Evolutionary conservation across 2,329 filamentous ascomycete species (phyloP), one percentile per base, ranked within the genome.

Genomic region (Alternaria rosae): DNA sequence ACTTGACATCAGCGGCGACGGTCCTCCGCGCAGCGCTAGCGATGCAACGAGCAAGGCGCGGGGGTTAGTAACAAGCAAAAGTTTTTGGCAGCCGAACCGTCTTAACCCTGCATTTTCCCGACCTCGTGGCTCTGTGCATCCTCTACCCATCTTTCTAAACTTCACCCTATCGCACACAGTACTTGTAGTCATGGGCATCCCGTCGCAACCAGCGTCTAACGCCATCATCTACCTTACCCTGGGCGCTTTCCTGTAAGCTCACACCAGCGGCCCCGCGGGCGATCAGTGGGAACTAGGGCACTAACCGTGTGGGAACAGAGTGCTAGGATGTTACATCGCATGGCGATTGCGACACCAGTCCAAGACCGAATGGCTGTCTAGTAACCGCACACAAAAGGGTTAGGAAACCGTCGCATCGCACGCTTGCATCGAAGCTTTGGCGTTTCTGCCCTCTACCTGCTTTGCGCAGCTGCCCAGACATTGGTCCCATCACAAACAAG

Each of bases 331-430:
- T 65, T 83, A 77, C 68, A 78, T 88, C 63, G 86, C 86, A 66
- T 88, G 84, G 83, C 80, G 80, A 68, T 80, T 86, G 69, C 84
- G 86, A 71, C 80, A 85, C 65, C 89, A 93, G 82, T 83, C 86
- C 67, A 91, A 90, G 80, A 84, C 85, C 62, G 87, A 93, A 73
- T 93, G 91, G 79, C 83, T 94, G 62, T 86, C 91, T 57, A 88
- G 89, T 75, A 94, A 94, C 77, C 86, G 91, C 79, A 93, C 92
- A 81, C 92, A 94, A 83, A 92, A 90, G 84, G 92, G 92, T 94
- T 45, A 76, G 73, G 66, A 38, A 66, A 59, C 67, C 61, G 57
- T 58, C 43, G 38, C 30, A 56, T 48, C 53, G 55, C 38, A 30
- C 41, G 32, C 56, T 57, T 58, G 52, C 55, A 59, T 42, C 55